Evolutionary conservation across 1,284 basidiomycete genomes (phyloP).

Genomic region (Paramarasmius palmivorus): DNA sequence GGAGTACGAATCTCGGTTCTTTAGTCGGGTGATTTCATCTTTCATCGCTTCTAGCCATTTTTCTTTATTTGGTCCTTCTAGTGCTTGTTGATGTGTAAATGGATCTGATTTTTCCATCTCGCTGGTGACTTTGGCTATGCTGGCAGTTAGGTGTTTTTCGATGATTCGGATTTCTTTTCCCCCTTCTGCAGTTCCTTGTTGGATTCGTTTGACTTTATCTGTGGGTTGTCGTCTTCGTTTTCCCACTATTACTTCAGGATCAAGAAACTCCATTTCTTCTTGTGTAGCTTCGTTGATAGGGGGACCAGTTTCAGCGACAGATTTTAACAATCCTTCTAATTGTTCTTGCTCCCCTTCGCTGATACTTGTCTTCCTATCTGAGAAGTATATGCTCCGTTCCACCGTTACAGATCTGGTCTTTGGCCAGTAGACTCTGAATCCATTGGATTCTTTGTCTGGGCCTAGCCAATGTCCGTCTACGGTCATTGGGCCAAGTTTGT

Average conservation of each 20-base stretch:
- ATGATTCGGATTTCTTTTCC: neutral
- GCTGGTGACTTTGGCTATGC: neutral
- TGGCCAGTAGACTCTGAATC: neutral
- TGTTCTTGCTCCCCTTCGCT: no score
- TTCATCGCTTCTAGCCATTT: neutral
- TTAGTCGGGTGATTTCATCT: neutral
- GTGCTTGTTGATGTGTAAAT: neutral
- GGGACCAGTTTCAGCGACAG: no score
- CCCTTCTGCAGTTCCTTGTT: neutral
- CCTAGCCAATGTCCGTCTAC: constrained; percentile 1
- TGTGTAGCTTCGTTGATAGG: no score
- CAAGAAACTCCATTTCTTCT: no score
- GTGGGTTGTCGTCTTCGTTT: no score
- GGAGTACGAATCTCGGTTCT: constrained; percentile 43
- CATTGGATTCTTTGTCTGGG: neutral
- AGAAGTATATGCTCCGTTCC: no score
- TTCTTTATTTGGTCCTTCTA: neutral
- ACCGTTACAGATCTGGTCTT: no score
- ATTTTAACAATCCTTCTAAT: no score
- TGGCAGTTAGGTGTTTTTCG: neutral
- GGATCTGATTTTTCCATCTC: neutral
- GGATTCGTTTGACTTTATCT: neutral
- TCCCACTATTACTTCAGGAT: no score
- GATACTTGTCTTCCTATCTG: no score
- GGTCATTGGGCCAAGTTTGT: neutral